Evolutionary conservation across 495 filamentous ascomycete genomes (phyloP).

Genomic region (Aspergillus haitiensis): DNA sequence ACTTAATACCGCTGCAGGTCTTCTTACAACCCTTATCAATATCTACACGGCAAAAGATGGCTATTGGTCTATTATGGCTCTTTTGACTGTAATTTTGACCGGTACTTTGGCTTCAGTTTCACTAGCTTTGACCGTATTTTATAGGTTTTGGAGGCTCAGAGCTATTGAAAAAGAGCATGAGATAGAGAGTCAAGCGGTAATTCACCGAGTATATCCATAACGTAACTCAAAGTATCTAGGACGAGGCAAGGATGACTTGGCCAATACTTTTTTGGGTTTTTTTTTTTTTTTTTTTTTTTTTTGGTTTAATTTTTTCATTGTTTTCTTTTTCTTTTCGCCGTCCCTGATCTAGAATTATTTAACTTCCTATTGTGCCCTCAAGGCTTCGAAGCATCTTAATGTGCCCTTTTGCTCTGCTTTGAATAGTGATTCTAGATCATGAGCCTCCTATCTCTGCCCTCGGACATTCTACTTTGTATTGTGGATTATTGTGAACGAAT

Average conservation of each 20-base stretch:
- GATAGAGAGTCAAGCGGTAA: conserved; percentile 1
- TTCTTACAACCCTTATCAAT: conserved; percentile 43
- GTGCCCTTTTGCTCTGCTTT: neutral
- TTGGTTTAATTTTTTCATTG: no score
- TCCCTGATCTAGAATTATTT: no score
- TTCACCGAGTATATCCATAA: neutral
- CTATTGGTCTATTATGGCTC: conserved; percentile 19
- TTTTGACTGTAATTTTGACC: conserved; percentile 9
- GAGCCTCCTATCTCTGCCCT: neutral
- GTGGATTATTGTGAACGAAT: neutral
- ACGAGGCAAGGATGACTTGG: no score
- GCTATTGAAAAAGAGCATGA: conserved; percentile 3
- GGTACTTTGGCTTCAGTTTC: conserved; percentile 2
- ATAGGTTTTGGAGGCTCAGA: conserved; percentile 12
- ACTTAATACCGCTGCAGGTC: conserved; percentile 12
- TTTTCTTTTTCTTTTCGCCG: no score
- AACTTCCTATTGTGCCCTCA: no score
- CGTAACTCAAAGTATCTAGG: neutral
- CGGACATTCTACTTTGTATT: neutral
- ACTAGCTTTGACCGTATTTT: conserved; percentile 5
- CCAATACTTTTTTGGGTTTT: no score
- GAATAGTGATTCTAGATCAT: neutral
- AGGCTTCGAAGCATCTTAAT: no score
- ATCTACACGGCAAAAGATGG: conserved; percentile 40
- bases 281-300: no score